phyloP scores from a whole-genome alignment of 805 yeast genomes.

The Nematodospora valgi region DNA sequence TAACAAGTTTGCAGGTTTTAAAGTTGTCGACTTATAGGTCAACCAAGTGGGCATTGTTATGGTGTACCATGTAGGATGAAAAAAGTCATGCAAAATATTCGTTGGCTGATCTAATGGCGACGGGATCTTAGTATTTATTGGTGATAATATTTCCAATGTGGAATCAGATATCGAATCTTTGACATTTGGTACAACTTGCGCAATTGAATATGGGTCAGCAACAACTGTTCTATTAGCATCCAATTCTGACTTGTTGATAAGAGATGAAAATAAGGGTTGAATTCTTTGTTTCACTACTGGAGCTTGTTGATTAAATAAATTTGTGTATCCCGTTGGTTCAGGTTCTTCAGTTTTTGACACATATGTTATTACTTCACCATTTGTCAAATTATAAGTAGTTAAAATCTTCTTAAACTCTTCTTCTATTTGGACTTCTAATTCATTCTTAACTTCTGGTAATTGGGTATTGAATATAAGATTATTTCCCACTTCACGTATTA shows the following conservation, averaged over 20 bases:
- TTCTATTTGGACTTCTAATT: slow-evolving; percentile 42
- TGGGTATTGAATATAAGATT: slow-evolving; percentile 8
- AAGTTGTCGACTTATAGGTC: slow-evolving; percentile 22
- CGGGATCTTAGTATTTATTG: slow-evolving; percentile 30
- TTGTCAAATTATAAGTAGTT: slow-evolving; percentile 44
- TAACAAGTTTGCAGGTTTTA: slow-evolving; percentile 15
- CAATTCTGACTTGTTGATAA: slow-evolving; percentile 62
- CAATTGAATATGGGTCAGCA: slow-evolving; percentile 63
- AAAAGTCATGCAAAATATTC: slow-evolving; percentile 38
- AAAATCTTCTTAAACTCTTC: slow-evolving; percentile 63
- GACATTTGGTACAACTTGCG: slow-evolving; percentile 59
- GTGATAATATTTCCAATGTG: slow-evolving; percentile 29
- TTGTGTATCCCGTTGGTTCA: slow-evolving; percentile 8
- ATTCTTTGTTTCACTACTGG: slow-evolving; percentile 48
- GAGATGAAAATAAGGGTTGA: slow-evolving; percentile 76
- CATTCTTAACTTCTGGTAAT: slow-evolving; percentile 20
- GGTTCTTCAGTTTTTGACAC: slow-evolving; percentile 32
- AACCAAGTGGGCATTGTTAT: slow-evolving; percentile 43
- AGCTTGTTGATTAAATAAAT: slow-evolving; percentile 9
- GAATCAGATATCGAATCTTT: slow-evolving; percentile 18
- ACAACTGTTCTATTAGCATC: slow-evolving; percentile 71
- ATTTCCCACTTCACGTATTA: slow-evolving; percentile 53
- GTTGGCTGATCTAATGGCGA: slow-evolving; percentile 27
- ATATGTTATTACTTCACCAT: slow-evolving; percentile 56
- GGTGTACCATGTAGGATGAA: slow-evolving; percentile 45